Evolutionary conservation across 2,329 filamentous ascomycete species (phyloP), one percentile per base, ranked within the genome.

Genomic region (Diplodia scrobiculata): DNA sequence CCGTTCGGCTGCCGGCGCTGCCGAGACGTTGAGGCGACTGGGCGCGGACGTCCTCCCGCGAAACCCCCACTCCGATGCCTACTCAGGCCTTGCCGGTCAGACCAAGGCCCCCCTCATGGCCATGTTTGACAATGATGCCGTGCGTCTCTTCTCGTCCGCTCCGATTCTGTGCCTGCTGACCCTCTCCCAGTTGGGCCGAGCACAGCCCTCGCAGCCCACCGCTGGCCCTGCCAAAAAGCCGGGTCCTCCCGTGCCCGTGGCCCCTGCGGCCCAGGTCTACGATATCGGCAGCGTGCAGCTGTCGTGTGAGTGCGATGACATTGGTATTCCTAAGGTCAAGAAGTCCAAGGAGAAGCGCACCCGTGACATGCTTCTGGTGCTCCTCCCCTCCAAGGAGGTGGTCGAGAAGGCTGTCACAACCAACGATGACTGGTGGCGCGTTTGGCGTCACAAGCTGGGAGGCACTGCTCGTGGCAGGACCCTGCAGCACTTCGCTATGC

Each of bases 361-460:
- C 11, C 78, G 77, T 64, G 71, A 76, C 67, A 76, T 71, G 19
- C 70, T 79, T 1, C 69, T 78, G 27, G 70, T 71, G 5, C 71
- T 73, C 65, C 71, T 79, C 7, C 77, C 77, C 17, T 68, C 76
- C 1, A 70, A 71, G 27, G 72, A 71, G 29, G 71, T 76, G 14
- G 63, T 78, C 13, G 74, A 73, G 50, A 73, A 68, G 36, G 38
- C 50, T n/a, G n/a, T 66, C 25, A 48, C 34, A 19, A 54, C 29
- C 5, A 78, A 79, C 63, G 72, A 75, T 29, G 73, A 75, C 13
- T 80, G 78, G 79, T 81, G 79, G 79, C 69, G 72, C 50, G 77
- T 77, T 27, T 81, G 77, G 74, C 75, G 77, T 36, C 73, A 75
- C 65, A 80, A 80, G 66, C 77, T 76, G 52, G 29, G 76, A 64